Evolutionary conservation across 2,329 filamentous ascomycete species (phyloP), one percentile per base, ranked within the genome.

Genomic region (Colletotrichum tofieldiae): DNA sequence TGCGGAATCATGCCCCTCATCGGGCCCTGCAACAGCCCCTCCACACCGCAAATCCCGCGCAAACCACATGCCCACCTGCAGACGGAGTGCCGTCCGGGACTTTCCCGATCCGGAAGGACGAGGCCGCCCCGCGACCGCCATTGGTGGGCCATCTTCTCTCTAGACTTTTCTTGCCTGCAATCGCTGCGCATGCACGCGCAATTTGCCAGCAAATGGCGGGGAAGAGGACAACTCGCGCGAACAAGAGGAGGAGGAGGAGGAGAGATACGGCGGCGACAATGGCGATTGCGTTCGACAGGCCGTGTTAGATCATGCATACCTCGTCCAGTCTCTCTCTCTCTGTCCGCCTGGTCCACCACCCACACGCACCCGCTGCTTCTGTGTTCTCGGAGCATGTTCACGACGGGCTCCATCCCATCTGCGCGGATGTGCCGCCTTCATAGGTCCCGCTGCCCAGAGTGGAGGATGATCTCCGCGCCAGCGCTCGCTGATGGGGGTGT

Each of bases 141-240:
- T 69, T 76, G 73, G 72, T 76, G 51, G 69, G 35, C 65, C 66
- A 61, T 37, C n/a, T 56, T 16, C n/a, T 2, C 39, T 32, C 35
- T 61, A 5, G 41, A 16, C 29, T 45, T 23, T 35, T 29, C 16
- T 1, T 9, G 16, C 52, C 12, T 55, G 7, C 52, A 7, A 55
- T 23, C n/a, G 52, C 20, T 23, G 52, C 52, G 6, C 32, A 37
- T 23, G 11, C 32, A 55, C 29, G 23, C 52, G 35, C 35, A 37
- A 54, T n/a, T 35, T 32, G 18, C 14, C 16, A 54, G 51, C 51
- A 20, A 54, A 20, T 9, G 29, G 51, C 26, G 26, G 26, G 18
- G 16, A 2, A 20, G 51, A 54, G 16, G 49, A 37, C 29, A 55
- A 35, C 9, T 26, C 9, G 32, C 2, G 32, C n/a, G n/a, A n/a